These are phyloP conservation scores for Dissophora ornata DNA, from an alignment of 192 early-diverging fungal genomes.

Conservation along the genomic window DNA sequence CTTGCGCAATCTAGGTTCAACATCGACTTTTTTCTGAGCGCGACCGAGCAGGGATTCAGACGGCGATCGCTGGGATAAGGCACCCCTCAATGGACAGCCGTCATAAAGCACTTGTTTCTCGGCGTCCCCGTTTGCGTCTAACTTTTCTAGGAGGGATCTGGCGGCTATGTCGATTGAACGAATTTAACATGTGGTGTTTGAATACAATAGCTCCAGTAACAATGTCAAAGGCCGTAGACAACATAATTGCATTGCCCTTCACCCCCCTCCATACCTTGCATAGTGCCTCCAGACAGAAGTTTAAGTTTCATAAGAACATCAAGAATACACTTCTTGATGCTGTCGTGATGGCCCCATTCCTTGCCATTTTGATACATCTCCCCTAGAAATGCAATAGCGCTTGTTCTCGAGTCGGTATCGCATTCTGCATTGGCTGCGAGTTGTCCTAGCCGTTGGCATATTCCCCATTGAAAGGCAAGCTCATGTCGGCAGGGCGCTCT, in stretches of 20 bases:
- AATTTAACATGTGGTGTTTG: too few relatives aligned
- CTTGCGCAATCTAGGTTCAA: not conserved
- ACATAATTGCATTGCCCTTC: too few relatives aligned
- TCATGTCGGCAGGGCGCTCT: not conserved
- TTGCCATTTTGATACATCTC: not conserved
- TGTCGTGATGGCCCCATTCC: not conserved
- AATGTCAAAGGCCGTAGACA: too few relatives aligned
- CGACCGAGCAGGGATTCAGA: not conserved
- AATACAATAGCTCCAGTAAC: too few relatives aligned
- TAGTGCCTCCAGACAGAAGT: too few relatives aligned
- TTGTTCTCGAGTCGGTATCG: not conserved
- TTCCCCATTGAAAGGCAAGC: constrained; percentile 1
- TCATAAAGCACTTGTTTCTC: not conserved
- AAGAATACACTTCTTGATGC: not conserved
- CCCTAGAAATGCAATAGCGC: not conserved
- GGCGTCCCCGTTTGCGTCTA: not conserved
- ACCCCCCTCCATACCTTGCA: not conserved
- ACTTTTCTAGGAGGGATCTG: too few relatives aligned
- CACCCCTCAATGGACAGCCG: too few relatives aligned
- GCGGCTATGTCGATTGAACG: too few relatives aligned
- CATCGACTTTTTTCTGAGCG: not conserved
- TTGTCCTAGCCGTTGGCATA: not conserved
- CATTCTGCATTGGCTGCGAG: not conserved
- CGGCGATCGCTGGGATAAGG: not conserved
- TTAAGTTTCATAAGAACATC: not conserved